Evolutionary conservation across 1,284 basidiomycete species (phyloP).

Genomic region (Sparassis latifolia): DNA sequence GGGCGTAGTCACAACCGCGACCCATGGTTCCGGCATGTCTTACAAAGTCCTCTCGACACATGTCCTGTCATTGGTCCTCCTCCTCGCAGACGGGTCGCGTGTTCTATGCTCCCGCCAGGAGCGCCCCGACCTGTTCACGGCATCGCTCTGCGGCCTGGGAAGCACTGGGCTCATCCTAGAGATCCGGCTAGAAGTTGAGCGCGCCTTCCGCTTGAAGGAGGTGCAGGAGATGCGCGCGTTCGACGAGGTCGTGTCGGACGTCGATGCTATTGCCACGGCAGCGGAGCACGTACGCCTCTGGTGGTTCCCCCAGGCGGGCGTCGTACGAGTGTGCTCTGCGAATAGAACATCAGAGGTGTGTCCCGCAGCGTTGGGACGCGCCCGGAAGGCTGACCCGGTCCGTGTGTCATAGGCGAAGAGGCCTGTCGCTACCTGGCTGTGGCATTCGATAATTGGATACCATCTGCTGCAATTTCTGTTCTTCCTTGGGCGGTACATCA

Average conservation of each 20-base stretch:
- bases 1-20: conserved; percentile 92
- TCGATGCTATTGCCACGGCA: conserved; percentile 53
- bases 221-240: conserved; percentile 62
- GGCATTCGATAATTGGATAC: conserved; percentile 62
- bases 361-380: conserved; percentile 3
- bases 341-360: conserved; percentile 76
- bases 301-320: conserved; percentile 88
- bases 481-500: conserved; percentile 59
- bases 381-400: conserved; percentile 6
- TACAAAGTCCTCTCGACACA: conserved; percentile 83
- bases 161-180: conserved; percentile 85
- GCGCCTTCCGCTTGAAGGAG: conserved; percentile 81
- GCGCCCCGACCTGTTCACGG: conserved; percentile 77
- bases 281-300: conserved; percentile 89
- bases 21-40: conserved; percentile 84
- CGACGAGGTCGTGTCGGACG: conserved; percentile 50
- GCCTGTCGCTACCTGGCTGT: conserved; percentile 57
- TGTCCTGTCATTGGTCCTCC: conserved; percentile 69
- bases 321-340: conserved; percentile 68
- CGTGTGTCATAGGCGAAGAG: conserved; percentile 36
- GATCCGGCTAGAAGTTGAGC: conserved; percentile 76
- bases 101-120: conserved; percentile 64
- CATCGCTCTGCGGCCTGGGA: conserved; percentile 93
- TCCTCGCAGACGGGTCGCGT: conserved; percentile 67
- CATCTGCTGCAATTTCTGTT: conserved; percentile 79